Conservation (phyloP, 2,329 filamentous ascomycete species). For the Nemania sp. region DNA sequence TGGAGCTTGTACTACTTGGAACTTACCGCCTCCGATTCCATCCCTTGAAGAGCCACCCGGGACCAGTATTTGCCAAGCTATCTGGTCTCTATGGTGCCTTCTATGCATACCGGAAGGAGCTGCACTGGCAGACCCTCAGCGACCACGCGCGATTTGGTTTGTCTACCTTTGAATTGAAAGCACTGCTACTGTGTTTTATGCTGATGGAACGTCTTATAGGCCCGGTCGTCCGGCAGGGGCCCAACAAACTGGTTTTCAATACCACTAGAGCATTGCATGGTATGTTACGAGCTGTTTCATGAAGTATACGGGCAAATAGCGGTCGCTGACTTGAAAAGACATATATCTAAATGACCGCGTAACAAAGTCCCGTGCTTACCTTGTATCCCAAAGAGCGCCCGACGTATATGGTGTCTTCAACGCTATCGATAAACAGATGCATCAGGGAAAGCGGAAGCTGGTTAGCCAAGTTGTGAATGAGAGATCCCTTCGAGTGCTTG, state of each 20-base stretch:
- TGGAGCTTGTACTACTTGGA: not conserved
- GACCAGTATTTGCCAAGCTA: not conserved
- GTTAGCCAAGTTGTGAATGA: not conserved
- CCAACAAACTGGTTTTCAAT: constrained; percentile 10
- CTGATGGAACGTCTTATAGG: not conserved
- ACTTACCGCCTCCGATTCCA: not conserved
- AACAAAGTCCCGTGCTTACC: not conserved
- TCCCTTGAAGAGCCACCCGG: not conserved
- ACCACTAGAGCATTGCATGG: not conserved
- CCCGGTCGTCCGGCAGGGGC: constrained; percentile 2
- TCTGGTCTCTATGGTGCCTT: not conserved
- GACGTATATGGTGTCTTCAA: not conserved
- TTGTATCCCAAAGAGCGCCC: not conserved
- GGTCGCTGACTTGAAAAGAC: not conserved
- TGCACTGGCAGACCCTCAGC: not conserved
- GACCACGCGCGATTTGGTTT: not conserved
- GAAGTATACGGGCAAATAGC: not conserved
- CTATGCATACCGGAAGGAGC: not conserved
- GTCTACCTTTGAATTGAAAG: not conserved
- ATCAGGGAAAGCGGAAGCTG: not conserved
- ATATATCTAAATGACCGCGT: constrained; percentile 3
- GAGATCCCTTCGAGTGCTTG: not conserved
- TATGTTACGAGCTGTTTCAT: not conserved
- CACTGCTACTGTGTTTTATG: not conserved
- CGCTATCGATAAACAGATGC: not conserved